phyloP scores from a whole-genome alignment of 257 asterid species.

The Lithospermum erythrorhizon region DNA sequence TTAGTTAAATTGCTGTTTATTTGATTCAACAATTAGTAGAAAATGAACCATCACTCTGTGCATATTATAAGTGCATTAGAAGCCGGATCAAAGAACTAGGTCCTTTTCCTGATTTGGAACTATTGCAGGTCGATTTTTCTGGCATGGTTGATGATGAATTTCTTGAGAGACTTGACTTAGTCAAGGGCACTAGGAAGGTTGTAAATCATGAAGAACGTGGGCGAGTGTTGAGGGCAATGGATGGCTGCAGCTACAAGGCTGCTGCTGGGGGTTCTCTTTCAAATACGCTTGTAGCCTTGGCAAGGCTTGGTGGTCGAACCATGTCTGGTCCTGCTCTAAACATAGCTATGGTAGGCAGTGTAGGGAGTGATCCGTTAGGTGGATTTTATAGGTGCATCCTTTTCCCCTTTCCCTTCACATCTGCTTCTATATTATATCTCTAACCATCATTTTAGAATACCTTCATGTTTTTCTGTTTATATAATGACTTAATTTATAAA shows the following conservation, averaged over 20 bases:
- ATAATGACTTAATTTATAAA: too few relatives aligned
- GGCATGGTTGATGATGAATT: slow-evolving; percentile 79
- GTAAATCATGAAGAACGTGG: slow-evolving; percentile 96
- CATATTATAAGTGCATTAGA: neutral
- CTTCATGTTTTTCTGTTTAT: too few relatives aligned
- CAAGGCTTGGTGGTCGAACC: slow-evolving; percentile 79
- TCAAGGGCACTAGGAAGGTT: slow-evolving; percentile 84
- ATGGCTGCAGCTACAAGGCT: slow-evolving; percentile 94
- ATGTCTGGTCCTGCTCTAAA: slow-evolving; percentile 61
- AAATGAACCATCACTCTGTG: neutral
- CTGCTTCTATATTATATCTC: neutral
- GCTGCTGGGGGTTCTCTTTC: slow-evolving; percentile 99
- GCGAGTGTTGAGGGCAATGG: slow-evolving; percentile 83
- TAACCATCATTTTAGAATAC: too few relatives aligned
- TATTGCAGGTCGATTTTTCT: slow-evolving; percentile 83
- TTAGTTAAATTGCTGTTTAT: neutral
- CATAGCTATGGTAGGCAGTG: slow-evolving; percentile 91
- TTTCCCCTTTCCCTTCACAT: neutral
- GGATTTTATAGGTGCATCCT: slow-evolving; percentile 68
- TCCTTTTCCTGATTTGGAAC: slow-evolving; percentile 1
- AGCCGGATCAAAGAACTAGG: neutral
- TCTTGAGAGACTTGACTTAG: slow-evolving; percentile 58
- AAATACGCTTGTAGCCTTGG: slow-evolving; percentile 86
- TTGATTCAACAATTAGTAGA: neutral
- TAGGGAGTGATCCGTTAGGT: slow-evolving; percentile 94